Evolutionary conservation across 1,139 yeast genomes (phyloP).

Genomic region (Geotrichum histeridarum): DNA sequence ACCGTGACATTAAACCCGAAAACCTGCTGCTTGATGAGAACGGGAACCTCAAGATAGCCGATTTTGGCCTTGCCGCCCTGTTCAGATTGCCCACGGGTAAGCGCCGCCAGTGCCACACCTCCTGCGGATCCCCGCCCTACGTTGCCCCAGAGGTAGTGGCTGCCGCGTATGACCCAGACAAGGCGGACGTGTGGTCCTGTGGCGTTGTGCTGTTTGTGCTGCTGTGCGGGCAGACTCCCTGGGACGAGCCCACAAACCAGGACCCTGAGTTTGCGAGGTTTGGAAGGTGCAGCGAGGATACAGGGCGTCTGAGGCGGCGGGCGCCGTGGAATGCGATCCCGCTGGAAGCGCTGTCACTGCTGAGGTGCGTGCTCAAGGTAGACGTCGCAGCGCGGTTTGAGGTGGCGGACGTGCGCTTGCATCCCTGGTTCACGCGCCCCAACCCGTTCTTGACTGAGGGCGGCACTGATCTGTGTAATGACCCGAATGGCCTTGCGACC

Average conservation of each 20-base stretch:
- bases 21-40: conserved; percentile 69
- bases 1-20: conserved; percentile 86
- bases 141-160: conserved; percentile 62
- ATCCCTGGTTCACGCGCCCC: conserved; percentile 49
- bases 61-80: conserved; percentile 62
- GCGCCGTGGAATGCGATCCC: conserved; percentile 52
- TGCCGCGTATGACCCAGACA: conserved; percentile 45
- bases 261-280: conserved; percentile 45
- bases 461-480: conserved; percentile 40
- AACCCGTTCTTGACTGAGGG: conserved; percentile 44
- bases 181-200: conserved; percentile 60
- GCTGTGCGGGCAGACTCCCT: conserved; percentile 56
- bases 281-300: background rate
- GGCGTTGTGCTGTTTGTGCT: conserved; percentile 58
- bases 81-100: conserved; percentile 51
- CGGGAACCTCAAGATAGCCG: conserved; percentile 61
- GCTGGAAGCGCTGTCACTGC: conserved; percentile 45
- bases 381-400: conserved; percentile 43
- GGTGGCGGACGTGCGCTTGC: conserved; percentile 42
- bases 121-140: conserved; percentile 58
- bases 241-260: conserved; percentile 53
- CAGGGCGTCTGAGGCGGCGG: conserved; percentile 1
- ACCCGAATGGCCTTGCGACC: conserved; percentile 48
- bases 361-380: conserved; percentile 48
- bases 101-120: conserved; percentile 50